A percentile compares a stretch with the other conserved stretches of the same genome.
Evolutionary conservation across 2,329 filamentous ascomycete genomes (phyloP).

Genomic region (Hymenoscyphus fructigenus): DNA sequence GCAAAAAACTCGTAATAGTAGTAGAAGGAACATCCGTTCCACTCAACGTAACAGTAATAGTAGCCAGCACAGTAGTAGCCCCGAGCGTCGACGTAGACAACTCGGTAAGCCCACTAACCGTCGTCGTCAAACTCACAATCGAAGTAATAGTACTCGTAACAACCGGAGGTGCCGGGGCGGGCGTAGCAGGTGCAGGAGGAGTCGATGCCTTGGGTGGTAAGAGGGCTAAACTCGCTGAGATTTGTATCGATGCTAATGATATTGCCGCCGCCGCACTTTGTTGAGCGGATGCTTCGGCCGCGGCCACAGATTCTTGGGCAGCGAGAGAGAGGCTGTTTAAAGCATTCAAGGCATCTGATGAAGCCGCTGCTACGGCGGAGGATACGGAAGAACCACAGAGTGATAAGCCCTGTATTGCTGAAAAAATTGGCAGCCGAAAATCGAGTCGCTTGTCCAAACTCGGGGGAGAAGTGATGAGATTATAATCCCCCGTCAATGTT

Average conservation of each 20-base stretch:
- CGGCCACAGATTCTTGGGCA: background rate
- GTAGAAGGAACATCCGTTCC: background rate
- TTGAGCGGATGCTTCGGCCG: background rate
- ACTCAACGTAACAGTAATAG: background rate
- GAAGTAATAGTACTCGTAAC: background rate
- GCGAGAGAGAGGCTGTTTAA: background rate
- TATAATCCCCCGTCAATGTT: background rate
- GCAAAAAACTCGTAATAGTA: background rate
- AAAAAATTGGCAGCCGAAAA: background rate
- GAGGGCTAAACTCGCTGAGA: conserved; percentile 4
- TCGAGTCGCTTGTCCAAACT: background rate
- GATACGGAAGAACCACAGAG: background rate
- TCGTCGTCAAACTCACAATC: background rate
- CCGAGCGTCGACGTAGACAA: background rate
- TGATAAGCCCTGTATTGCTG: background rate
- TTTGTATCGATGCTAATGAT: background rate
- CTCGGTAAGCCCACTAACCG: background rate
- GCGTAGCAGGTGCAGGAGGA: background rate
- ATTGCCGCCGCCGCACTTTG: background rate
- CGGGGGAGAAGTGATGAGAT: background rate
- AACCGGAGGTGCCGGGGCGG: background rate
- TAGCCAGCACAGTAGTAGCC: background rate
- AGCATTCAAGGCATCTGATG: background rate
- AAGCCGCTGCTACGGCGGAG: background rate
- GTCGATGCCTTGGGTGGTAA: background rate